Evolutionary conservation across 352 stramenopile species (phyloP).

Genomic region (Globisporangium apiculatum): DNA sequence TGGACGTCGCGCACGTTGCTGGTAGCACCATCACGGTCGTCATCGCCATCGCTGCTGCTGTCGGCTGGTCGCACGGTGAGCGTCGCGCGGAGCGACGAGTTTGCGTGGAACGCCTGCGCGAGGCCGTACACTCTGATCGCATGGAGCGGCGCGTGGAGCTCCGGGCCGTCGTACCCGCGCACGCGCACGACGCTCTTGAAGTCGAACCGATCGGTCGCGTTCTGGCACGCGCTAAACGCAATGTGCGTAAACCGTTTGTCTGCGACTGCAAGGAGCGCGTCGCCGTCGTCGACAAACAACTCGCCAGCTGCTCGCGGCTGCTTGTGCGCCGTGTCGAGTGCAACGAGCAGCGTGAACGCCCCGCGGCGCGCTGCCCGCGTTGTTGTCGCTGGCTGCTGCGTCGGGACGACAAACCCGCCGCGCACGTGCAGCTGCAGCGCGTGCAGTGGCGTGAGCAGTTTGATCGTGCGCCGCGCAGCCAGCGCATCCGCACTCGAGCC

Average conservation of each 20-base stretch:
- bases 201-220: slow-evolving; percentile 26
- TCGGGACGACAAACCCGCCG: slow-evolving; percentile 55
- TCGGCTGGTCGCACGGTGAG: slow-evolving; percentile 2
- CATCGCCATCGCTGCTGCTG: background rate
- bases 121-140: slow-evolving; percentile 60
- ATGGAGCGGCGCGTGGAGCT: slow-evolving; percentile 48
- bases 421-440: slow-evolving; percentile 60
- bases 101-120: slow-evolving; percentile 33
- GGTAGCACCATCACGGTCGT: background rate
- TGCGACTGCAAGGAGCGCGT: slow-evolving; percentile 53
- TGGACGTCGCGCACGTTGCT: slow-evolving; percentile 18
- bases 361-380: slow-evolving; percentile 50
- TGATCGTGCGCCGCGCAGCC: slow-evolving; percentile 12
- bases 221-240: slow-evolving; percentile 31
- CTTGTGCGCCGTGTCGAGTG: slow-evolving; percentile 23
- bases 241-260: slow-evolving; percentile 51
- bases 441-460: slow-evolving; percentile 44
- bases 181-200: slow-evolving; percentile 27
- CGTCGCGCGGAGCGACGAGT: slow-evolving; percentile 43
- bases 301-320: slow-evolving; percentile 33
- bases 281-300: slow-evolving; percentile 70
- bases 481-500: slow-evolving; percentile 3
- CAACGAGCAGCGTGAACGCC: slow-evolving; percentile 45
- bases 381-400: slow-evolving; percentile 44
- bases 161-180: slow-evolving; percentile 54